Evolutionary conservation across 768 basidiomycete species (phyloP).

Genomic region (Trametopsis cervina): DNA sequence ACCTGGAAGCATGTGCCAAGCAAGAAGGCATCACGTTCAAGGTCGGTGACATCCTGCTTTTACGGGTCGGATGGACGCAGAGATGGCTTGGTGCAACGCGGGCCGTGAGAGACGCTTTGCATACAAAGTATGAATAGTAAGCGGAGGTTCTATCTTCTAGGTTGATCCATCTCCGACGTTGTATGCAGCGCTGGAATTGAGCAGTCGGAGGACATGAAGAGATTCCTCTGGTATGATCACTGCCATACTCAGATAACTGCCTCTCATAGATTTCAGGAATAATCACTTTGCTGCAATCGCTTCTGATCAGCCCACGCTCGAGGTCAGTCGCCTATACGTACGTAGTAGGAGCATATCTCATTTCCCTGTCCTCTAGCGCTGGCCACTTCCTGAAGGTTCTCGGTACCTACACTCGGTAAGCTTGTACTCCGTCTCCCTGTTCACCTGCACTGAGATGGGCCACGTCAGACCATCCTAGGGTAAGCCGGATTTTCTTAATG

Average conservation of each 20-base stretch:
- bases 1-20: conserved; percentile 52
- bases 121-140: conserved; percentile 37
- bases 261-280: conserved; percentile 35
- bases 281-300: conserved; percentile 69
- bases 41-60: conserved; percentile 51
- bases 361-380: conserved; percentile 31
- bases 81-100: conserved; percentile 40
- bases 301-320: conserved; percentile 60
- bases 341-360: not conserved
- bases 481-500: conserved; percentile 25
- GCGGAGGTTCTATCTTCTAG: not conserved
- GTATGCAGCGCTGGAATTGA: conserved; percentile 54
- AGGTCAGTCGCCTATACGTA: conserved; percentile 31
- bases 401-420: conserved; percentile 49
- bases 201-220: conserved; percentile 63
- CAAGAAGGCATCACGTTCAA: conserved; percentile 52
- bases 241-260: too few relatives aligned
- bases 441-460: not conserved
- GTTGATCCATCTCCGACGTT: too few relatives aligned
- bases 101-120: conserved; percentile 37
- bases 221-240: conserved; percentile 57
- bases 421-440: not conserved
- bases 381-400: conserved; percentile 42
- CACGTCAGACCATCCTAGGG: conserved; percentile 49
- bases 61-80: conserved; percentile 58